Percentiles rank a stretch among this genome's conserved stretches.
phyloP scores from a whole-genome alignment of 2,329 filamentous ascomycete species.

The Rutstroemia sp. region DNA sequence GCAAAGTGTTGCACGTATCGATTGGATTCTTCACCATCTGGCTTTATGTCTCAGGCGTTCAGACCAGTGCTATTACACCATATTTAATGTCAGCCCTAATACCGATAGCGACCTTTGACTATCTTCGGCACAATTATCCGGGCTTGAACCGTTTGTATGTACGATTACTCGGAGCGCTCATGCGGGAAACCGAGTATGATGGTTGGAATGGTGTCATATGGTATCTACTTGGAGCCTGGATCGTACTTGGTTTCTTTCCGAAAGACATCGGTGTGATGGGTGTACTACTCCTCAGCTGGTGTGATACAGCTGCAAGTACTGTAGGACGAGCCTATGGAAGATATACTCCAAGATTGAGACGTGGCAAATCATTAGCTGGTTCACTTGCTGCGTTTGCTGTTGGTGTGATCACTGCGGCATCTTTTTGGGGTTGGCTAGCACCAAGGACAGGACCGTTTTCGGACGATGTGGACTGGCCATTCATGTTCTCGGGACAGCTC shows the following conservation, averaged over 20 bases:
- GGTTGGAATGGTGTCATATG: constrained; percentile 97
- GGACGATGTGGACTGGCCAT: constrained; percentile 60
- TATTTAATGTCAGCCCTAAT: constrained; percentile 74
- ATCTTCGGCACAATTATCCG: constrained; percentile 74
- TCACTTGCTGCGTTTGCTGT: constrained; percentile 76
- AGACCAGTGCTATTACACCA: constrained; percentile 72
- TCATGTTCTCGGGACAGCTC: constrained; percentile 76
- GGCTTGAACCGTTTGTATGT: constrained; percentile 86
- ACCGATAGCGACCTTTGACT: constrained; percentile 75
- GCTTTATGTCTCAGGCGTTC: constrained; percentile 74
- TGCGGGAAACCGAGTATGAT: constrained; percentile 92
- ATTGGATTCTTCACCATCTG: constrained; percentile 91
- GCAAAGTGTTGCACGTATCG: constrained; percentile 88
- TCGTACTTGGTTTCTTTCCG: constrained; percentile 77
- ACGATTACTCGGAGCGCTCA: constrained; percentile 73
- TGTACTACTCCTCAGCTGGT: constrained; percentile 90
- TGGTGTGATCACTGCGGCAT: constrained; percentile 72
- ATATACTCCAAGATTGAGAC: constrained; percentile 78
- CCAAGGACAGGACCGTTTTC: constrained; percentile 59
- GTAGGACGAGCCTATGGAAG: constrained; percentile 85
- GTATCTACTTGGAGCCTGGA: constrained; percentile 87
- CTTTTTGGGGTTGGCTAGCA: constrained; percentile 84
- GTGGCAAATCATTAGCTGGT: constrained; percentile 87
- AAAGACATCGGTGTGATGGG: constrained; percentile 91
- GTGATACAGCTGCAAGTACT: constrained; percentile 92